Evolutionary conservation across 495 filamentous ascomycete genomes (phyloP), one percentile per base, ranked within the genome.

Genomic region (Hypoxylon perforatum): DNA sequence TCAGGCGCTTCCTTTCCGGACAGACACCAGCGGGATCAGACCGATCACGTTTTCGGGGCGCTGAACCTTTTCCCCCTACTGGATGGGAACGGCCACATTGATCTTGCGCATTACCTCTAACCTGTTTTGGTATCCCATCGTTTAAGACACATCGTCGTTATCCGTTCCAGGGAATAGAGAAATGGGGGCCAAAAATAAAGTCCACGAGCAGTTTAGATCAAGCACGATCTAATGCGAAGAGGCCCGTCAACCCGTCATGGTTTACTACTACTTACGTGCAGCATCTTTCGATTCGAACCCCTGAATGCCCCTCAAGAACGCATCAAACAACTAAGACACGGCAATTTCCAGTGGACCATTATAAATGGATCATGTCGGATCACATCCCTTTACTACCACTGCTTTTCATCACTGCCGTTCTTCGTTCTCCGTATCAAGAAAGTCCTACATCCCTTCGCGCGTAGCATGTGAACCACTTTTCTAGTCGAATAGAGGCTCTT

Each of bases 1-100:
- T 23, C 61, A 4, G 62, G 51, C 6, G 18, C 49, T 47, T 25
- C 60, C 19, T 57, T 62, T 62, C 15, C 47, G 25, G 66, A 63
- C 25, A 65, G 67, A 35, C 53, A 67, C 6, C 59, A 75, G 9
- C 71, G 72, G 9, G 48, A 69, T 23, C 75, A 73, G 8, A 50
- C 71, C 10, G 76, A 80, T 21, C 75, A 78, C 9, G 71, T 73
- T 14, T 78, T 80, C 60, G 77, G 79, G 2, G 76, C 78, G 1
- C 63, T 81, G 38, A 80, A 80, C 38, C 49, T 81, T 2, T 81
- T 80, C 30, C 78, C 79, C n/a, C 30, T 81, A 49, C 69, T 81
- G 6, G 79, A 81, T 41, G 72, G 73, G 2, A 76, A 78, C 47
- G 79, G 79, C 0, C 78, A 81, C 36, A 80, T 81, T 30, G 79